Percentiles rank a stretch among this genome's conserved stretches.
Evolutionary conservation across 306 rosid genomes (phyloP).

Genomic region (Acacia crassicarpa): DNA sequence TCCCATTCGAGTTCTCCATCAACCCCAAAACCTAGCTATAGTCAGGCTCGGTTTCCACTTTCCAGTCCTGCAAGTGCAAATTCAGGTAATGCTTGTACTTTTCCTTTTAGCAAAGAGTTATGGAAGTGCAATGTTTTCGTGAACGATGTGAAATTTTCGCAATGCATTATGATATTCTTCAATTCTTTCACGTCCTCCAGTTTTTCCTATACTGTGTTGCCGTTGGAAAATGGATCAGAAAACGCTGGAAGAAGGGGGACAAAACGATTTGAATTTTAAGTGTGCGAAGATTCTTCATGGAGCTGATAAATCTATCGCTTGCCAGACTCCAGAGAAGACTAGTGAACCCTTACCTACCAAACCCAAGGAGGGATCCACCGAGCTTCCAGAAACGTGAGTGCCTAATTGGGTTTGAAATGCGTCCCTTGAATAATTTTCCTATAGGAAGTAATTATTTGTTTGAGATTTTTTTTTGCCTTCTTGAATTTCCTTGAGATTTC

Average conservation of each 20-base stretch:
- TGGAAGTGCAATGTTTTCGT: not conserved
- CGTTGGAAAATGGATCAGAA: slow-evolving; percentile 43
- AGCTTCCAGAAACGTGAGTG: slow-evolving; percentile 52
- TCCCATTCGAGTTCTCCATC: not conserved
- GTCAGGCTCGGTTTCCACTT: slow-evolving; percentile 1
- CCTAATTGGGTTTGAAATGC: slow-evolving; percentile 6
- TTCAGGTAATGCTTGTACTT: slow-evolving; percentile 13
- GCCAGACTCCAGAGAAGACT: slow-evolving; percentile 62
- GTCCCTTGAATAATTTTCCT: not conserved
- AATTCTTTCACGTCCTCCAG: not conserved
- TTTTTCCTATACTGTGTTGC: not conserved
- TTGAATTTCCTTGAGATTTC: slow-evolving; percentile 14
- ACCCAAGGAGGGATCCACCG: slow-evolving; percentile 22
- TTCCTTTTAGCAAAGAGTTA: not conserved
- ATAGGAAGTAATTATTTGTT: not conserved
- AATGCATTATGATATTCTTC: not conserved
- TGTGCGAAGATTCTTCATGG: slow-evolving; percentile 19
- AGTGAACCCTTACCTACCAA: slow-evolving; percentile 35
- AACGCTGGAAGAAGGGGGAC: slow-evolving; percentile 11
- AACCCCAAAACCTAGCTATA: not conserved
- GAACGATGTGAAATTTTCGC: not conserved
- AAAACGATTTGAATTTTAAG: slow-evolving; percentile 20
- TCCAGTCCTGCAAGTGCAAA: not conserved
- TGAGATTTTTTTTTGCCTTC: not conserved
- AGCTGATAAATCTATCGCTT: slow-evolving; percentile 39